Percentiles rank a stretch among this genome's conserved stretches.
phyloP scores from a whole-genome alignment of 225 moss, liverwort and hornwort species.

The Ulota crispa region DNA sequence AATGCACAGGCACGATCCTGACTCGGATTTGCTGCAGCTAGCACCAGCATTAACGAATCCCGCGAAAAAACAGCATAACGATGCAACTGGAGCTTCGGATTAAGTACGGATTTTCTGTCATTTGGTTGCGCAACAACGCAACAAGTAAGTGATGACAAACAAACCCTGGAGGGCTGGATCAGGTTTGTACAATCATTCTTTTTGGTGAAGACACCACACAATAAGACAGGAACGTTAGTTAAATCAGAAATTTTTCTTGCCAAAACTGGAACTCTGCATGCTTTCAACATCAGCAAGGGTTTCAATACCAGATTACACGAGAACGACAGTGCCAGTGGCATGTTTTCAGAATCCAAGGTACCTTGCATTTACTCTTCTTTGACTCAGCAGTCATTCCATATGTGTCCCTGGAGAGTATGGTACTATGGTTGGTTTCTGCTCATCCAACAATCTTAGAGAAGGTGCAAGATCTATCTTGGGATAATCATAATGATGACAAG shows the following conservation, averaged over 20 bases:
- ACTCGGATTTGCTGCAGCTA: neutral
- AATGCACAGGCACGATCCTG: neutral
- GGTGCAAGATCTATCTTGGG: too few species aligned
- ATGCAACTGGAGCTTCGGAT: neutral
- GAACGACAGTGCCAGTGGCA: neutral
- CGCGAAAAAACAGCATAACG: neutral
- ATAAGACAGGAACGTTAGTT: neutral
- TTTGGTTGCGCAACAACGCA: neutral
- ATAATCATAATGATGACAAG: too few species aligned
- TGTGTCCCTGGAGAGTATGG: too few species aligned
- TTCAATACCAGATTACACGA: neutral
- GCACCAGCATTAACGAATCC: neutral
- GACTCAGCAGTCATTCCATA: too few species aligned
- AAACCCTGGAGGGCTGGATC: neutral
- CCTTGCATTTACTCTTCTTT: too few species aligned
- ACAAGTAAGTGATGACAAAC: conserved; percentile 1
- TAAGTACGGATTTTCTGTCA: neutral
- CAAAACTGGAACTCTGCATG: neutral
- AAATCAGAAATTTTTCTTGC: neutral
- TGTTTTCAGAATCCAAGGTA: too few species aligned
- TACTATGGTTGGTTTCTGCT: too few species aligned
- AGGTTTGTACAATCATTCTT: conserved; percentile 3
- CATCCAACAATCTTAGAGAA: too few species aligned
- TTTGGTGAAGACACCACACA: neutral
- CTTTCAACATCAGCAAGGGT: neutral